Conservation (phyloP, 2,329 filamentous ascomycete genomes). For the Apiospora phragmitis region DNA sequence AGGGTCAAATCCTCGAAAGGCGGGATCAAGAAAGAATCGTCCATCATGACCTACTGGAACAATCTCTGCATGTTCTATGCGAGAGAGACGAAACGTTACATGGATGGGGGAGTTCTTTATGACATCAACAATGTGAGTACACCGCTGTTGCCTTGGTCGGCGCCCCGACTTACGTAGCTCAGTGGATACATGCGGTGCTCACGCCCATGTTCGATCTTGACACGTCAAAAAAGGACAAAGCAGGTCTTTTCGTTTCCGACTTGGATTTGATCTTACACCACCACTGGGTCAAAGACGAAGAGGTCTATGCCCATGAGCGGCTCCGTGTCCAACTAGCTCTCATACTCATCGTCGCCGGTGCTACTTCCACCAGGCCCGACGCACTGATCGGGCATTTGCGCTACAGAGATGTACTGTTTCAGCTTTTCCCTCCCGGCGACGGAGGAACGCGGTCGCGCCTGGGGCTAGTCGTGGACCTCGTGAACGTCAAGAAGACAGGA, state of each 20-base stretch:
- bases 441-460: constrained; percentile 20
- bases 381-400: constrained; percentile 25
- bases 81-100: constrained; percentile 15
- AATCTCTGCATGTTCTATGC: constrained; percentile 23
- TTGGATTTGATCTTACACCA: constrained; percentile 23
- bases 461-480: constrained; percentile 24
- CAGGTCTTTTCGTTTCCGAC: constrained; percentile 23
- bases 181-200: constrained; percentile 17
- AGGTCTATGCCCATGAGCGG: constrained; percentile 26
- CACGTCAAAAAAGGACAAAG: constrained; percentile 22
- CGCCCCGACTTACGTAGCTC: constrained; percentile 20
- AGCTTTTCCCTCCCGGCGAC: constrained; percentile 23
- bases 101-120: constrained; percentile 20
- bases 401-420: constrained; percentile 28
- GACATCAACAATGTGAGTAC: constrained; percentile 22
- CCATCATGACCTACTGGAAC: constrained; percentile 21
- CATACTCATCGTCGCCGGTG: constrained; percentile 23
- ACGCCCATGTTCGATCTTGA: constrained; percentile 21
- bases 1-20: constrained; percentile 18
- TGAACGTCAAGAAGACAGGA: constrained; percentile 26
- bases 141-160: constrained; percentile 1
- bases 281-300: constrained; percentile 23
- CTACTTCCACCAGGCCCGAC: constrained; percentile 23
- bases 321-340: constrained; percentile 23
- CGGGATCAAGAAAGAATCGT: constrained; percentile 22